These are phyloP conservation scores for Scheffersomyces stipitis DNA, from an alignment of 805 yeast species.

Conservation along the genomic window DNA sequence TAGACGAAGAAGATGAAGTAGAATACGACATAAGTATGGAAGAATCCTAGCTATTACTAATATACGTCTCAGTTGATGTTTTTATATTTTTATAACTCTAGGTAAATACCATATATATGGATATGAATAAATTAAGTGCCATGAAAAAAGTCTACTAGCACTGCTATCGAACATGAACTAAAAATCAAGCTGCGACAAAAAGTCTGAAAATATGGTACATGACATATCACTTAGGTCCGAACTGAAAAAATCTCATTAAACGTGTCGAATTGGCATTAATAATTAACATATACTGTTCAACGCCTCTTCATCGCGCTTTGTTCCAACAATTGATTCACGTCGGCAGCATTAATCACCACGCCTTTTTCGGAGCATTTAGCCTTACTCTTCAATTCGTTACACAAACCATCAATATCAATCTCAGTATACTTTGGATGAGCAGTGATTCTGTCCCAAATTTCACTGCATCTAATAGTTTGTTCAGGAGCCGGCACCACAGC, in stretches of 20 bases:
- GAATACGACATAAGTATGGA: conserved; percentile 35
- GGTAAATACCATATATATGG: no score
- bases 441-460: conserved; percentile 94
- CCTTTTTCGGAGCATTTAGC: conserved; percentile 95
- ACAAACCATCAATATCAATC: conserved; percentile 90
- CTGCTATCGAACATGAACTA: neutral
- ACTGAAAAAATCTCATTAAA: no score
- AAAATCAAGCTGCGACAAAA: no score
- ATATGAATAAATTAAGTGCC: neutral
- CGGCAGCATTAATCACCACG: conserved; percentile 78
- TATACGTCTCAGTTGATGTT: no score
- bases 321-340: conserved; percentile 61
- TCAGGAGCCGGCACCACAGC: conserved; percentile 71
- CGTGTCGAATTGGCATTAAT: no score
- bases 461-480: conserved; percentile 69
- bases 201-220: no score
- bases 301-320: conserved; percentile 12
- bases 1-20: conserved; percentile 39
- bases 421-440: conserved; percentile 92
- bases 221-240: neutral
- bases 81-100: no score
- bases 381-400: conserved; percentile 83
- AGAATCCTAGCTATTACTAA: conserved; percentile 8
- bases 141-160: neutral
- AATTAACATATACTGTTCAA: no score